These are phyloP conservation scores for Postia placenta DNA, from an alignment of 768 basidiomycete species.

Conservation along the genomic window DNA sequence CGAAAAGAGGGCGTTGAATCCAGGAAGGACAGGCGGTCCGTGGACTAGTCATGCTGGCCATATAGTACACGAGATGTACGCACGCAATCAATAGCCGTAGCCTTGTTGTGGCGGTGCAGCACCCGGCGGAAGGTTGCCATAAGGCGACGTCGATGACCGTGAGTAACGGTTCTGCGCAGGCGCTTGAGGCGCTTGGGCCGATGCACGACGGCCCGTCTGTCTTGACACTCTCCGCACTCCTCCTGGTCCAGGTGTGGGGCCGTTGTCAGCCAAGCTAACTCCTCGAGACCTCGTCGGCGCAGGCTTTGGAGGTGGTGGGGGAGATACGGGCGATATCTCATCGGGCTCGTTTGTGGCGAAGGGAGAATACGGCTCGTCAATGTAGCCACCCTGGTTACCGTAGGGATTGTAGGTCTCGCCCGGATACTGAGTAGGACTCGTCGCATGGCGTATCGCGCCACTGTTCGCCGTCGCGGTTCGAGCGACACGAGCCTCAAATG, in stretches of 20 bases:
- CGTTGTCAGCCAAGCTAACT: conserved; percentile 74
- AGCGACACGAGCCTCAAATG: conserved; percentile 36
- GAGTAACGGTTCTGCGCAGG: conserved; percentile 68
- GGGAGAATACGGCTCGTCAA: conserved; percentile 22
- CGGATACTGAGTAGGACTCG: conserved; percentile 32
- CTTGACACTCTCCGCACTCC: conserved; percentile 78
- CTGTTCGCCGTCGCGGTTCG: conserved; percentile 31
- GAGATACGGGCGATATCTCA: conserved; percentile 20
- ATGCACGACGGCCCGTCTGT: conserved; percentile 48
- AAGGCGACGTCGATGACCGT: conserved; percentile 41
- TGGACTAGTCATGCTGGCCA: not conserved
- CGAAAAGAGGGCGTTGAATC: not conserved
- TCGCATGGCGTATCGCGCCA: conserved; percentile 34
- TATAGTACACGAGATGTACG: not conserved
- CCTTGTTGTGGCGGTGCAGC: conserved; percentile 45
- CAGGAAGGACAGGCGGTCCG: not conserved
- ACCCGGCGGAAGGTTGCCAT: conserved; percentile 57
- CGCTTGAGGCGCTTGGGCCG: conserved; percentile 53
- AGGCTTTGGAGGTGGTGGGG: conserved; percentile 12
- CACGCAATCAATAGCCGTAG: conserved; percentile 16
- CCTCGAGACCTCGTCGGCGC: conserved; percentile 38
- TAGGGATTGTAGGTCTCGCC: conserved; percentile 54
- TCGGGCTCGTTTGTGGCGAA: conserved; percentile 30
- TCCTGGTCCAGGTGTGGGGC: conserved; percentile 70
- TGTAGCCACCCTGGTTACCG: conserved; percentile 37